Conservation (phyloP, 352 stramenopile genomes). For the Pilasporangium apinafurcum region DNA sequence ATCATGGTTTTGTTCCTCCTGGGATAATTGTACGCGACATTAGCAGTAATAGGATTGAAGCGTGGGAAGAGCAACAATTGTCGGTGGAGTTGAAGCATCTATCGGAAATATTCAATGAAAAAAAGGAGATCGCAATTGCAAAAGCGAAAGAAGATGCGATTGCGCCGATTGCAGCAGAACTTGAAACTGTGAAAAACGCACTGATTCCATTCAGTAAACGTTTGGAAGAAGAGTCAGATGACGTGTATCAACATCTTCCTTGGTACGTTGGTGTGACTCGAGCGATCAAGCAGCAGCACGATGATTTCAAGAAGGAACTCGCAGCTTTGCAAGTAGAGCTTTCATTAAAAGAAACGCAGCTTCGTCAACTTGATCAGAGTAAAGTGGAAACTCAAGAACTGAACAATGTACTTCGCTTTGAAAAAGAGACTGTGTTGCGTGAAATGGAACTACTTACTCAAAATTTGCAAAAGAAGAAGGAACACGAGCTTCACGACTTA, state of each 20-base stretch:
- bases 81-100: conserved; percentile 22
- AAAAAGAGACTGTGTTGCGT: conserved; percentile 57
- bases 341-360: conserved; percentile 13
- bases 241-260: conserved; percentile 36
- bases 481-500: conserved; percentile 43
- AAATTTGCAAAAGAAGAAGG: conserved; percentile 41
- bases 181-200: conserved; percentile 40
- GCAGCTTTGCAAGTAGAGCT: conserved; percentile 17
- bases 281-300: conserved; percentile 27
- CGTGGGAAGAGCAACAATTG: conserved; percentile 23
- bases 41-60: conserved; percentile 5
- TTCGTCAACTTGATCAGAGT: conserved; percentile 14
- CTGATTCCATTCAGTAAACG: conserved; percentile 15
- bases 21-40: conserved; percentile 4
- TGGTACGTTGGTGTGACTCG: conserved; percentile 43
- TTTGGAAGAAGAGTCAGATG: conserved; percentile 7
- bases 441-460: conserved; percentile 54
- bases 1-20: conserved; percentile 4
- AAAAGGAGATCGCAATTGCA: conserved; percentile 15
- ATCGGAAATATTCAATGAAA: conserved; percentile 15
- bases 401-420: conserved; percentile 52
- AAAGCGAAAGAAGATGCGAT: conserved; percentile 18
- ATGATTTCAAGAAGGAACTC: conserved; percentile 12
- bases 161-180: conserved; percentile 26
- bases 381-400: conserved; percentile 36